These are phyloP conservation scores for Parietaria judaica DNA, from an alignment of 306 rosid species.

Conservation along the genomic window DNA sequence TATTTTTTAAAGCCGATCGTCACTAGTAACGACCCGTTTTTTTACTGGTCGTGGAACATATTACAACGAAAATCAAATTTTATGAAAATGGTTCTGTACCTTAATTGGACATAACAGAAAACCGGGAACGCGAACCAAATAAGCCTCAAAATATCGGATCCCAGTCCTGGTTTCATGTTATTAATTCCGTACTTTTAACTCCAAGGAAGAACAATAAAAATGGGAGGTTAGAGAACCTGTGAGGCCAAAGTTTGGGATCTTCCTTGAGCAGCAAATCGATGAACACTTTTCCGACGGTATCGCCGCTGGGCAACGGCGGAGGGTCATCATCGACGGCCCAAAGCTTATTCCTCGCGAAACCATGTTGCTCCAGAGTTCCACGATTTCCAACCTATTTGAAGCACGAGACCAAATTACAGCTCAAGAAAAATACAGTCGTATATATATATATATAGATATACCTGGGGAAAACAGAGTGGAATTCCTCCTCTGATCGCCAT, in stretches of 20 bases:
- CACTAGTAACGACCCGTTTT: too few species aligned
- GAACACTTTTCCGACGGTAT: constrained; percentile 44
- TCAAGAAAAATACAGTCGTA: background rate
- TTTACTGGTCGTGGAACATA: too few species aligned
- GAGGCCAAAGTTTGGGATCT: constrained; percentile 81
- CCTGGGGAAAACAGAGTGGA: constrained; percentile 93
- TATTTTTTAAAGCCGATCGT: too few species aligned
- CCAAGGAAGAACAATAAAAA: background rate
- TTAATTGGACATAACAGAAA: too few species aligned
- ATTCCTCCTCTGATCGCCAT: constrained; percentile 86
- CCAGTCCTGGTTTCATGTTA: too few species aligned
- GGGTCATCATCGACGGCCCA: constrained; percentile 66
- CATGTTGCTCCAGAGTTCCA: constrained; percentile 72
- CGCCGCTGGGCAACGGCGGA: constrained; percentile 42
- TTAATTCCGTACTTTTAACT: background rate
- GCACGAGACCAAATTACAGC: constrained; percentile 1
- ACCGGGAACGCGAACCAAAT: too few species aligned
- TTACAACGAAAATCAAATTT: too few species aligned
- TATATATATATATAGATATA: constrained; percentile 8
- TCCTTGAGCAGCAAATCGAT: constrained; percentile 71
- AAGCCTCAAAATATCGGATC: too few species aligned
- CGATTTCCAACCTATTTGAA: constrained; percentile 54
- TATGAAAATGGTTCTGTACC: too few species aligned
- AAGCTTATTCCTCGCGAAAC: constrained; percentile 74
- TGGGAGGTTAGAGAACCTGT: constrained; percentile 31